Percentiles rank a stretch among this genome's conserved stretches.
phyloP scores from a whole-genome alignment of 2,329 filamentous ascomycete species.

The Juglanconis oblonga region DNA sequence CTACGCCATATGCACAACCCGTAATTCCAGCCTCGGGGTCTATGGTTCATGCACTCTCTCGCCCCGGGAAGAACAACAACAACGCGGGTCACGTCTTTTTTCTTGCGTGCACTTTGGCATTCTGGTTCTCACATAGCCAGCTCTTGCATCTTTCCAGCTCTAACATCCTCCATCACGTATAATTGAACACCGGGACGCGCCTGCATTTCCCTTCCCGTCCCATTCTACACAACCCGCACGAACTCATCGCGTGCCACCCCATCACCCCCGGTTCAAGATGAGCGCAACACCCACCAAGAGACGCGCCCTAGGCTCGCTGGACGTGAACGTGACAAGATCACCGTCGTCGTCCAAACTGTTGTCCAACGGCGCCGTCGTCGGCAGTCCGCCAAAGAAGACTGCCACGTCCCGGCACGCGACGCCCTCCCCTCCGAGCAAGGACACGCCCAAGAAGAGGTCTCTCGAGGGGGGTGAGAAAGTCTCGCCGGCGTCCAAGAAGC shows the following conservation, averaged over 20 bases:
- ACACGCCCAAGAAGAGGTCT: slow-evolving; percentile 15
- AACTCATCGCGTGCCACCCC: slow-evolving; percentile 5
- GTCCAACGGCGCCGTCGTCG: not conserved
- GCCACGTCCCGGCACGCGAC: slow-evolving; percentile 11
- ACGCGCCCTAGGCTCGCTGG: slow-evolving; percentile 46
- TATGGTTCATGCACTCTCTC: not conserved
- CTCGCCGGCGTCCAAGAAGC: slow-evolving; percentile 21
- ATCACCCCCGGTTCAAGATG: not conserved
- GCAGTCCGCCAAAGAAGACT: slow-evolving; percentile 14
- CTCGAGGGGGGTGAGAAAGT: not conserved
- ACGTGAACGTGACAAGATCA: slow-evolving; percentile 37
- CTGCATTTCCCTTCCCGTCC: not conserved
- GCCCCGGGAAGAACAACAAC: not conserved
- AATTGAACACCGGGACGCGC: not conserved
- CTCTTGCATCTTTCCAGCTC: not conserved
- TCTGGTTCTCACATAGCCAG: not conserved
- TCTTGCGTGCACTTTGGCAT: no score
- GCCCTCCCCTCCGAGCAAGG: slow-evolving; percentile 8
- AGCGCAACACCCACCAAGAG: slow-evolving; percentile 39
- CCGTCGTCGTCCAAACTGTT: slow-evolving; percentile 26
- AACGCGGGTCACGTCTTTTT: slow-evolving; percentile 10
- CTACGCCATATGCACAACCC: not conserved
- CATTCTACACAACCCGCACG: not conserved
- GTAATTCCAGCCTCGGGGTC: not conserved
- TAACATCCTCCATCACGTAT: no score